Evolutionary conservation across 2,329 filamentous ascomycete species (phyloP).

Genomic region (Fusarium heterosporum): DNA sequence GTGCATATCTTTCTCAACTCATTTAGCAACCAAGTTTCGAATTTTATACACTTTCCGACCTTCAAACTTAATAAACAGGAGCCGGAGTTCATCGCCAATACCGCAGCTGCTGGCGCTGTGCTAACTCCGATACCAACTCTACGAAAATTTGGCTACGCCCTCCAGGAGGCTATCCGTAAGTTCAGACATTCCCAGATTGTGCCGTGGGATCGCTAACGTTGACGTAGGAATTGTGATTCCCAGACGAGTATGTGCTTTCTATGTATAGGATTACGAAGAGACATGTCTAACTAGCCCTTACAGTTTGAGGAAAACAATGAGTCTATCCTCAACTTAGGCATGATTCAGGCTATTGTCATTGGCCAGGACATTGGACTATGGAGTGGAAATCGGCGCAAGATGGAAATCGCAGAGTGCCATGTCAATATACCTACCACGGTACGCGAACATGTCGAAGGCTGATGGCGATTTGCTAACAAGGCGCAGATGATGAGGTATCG

Average conservation of each 20-base stretch:
- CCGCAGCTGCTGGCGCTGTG: conserved; percentile 70
- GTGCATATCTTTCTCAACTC: conserved; percentile 70
- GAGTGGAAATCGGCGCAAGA: conserved; percentile 66
- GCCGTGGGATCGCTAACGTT: conserved; percentile 1
- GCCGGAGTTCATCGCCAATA: conserved; percentile 70
- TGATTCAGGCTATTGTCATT: conserved; percentile 62
- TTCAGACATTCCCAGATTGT: conserved; percentile 5
- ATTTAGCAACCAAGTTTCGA: conserved; percentile 66
- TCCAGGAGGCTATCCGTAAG: conserved; percentile 64
- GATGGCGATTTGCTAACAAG: conserved; percentile 25
- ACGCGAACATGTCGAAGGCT: conserved; percentile 30
- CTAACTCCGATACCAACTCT: conserved; percentile 68
- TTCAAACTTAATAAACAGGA: conserved; percentile 66
- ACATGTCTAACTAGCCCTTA: conserved; percentile 5
- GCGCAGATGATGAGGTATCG: conserved; percentile 64
- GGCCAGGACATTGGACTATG: conserved; percentile 64
- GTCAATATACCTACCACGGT: conserved; percentile 60
- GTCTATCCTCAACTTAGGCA: conserved; percentile 59
- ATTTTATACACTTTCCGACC: conserved; percentile 71
- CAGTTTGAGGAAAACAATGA: conserved; percentile 64
- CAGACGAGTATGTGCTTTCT: conserved; percentile 43
- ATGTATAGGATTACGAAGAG: background rate
- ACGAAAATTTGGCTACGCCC: conserved; percentile 69
- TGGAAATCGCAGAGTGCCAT: conserved; percentile 67
- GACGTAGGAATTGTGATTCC: conserved; percentile 49